Conservation (phyloP, 306 rosid species). For the Rosa rugosa region DNA sequence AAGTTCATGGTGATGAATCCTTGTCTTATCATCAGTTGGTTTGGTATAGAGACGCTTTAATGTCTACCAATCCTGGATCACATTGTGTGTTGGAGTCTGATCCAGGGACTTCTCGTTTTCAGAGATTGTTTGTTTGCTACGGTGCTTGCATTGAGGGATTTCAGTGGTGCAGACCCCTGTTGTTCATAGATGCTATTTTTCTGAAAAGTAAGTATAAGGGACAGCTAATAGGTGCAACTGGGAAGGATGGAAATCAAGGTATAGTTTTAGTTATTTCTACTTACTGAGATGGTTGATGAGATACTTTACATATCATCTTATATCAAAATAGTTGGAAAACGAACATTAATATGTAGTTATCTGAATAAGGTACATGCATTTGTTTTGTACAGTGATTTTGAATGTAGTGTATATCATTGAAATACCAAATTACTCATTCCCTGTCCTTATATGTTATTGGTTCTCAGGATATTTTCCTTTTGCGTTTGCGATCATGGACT, state of each 20-base stretch:
- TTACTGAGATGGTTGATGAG: neutral
- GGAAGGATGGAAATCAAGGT: slow-evolving; percentile 3
- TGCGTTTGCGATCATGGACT: neutral
- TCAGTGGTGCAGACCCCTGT: neutral
- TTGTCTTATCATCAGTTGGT: neutral
- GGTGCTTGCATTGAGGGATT: slow-evolving; percentile 3
- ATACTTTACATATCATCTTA: too few species aligned
- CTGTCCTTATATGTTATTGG: neutral
- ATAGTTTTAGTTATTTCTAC: neutral
- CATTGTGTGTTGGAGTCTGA: slow-evolving; percentile 1
- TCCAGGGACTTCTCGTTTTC: slow-evolving; percentile 1
- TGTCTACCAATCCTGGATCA: slow-evolving; percentile 2
- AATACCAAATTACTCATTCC: neutral
- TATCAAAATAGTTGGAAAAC: neutral
- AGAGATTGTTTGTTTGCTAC: neutral
- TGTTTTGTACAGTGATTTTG: neutral
- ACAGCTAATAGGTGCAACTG: neutral
- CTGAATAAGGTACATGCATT: neutral
- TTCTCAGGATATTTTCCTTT: neutral
- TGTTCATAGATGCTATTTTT: neutral
- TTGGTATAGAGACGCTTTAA: neutral
- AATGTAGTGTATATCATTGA: neutral
- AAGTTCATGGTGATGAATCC: neutral
- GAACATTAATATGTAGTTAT: neutral
- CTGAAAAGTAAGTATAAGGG: neutral